Base-by-base conservation (phyloP, 176 grass and related monocot genomes). In the Coix lacrymajobi region DNA sequence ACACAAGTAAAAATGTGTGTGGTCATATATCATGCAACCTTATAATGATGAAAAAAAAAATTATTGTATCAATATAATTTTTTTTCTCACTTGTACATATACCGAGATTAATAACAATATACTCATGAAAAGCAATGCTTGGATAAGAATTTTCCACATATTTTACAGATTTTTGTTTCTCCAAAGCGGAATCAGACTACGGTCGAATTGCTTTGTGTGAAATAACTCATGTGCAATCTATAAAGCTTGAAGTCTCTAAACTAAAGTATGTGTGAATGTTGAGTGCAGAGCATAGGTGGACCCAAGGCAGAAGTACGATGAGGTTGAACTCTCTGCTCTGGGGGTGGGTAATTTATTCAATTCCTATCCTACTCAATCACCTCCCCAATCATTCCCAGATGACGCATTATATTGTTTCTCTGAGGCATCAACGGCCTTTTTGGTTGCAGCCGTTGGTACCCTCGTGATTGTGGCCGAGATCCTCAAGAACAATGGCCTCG, bases 381-480 rank as follows among this genome's bases (percentile, higher is more conserved):
- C 11, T 45, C 10, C 28, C 29, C 22, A 8, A 2, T 49, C n/a
- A n/a, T n/a, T n/a, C 51, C 12, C 11, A 28, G 25, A 3, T 61
- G 57, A 14, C 2, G n/a, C 25, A 28, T n/a, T n/a, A n/a, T n/a
- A n/a, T 71, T 70, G 11, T 41, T 25, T 43, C n/a, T 70, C 13
- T 84, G n/a, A 52, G 3, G 2, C 3, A 68, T 73, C 9, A 29
- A 29, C n/a, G n/a, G n/a, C n/a, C 25, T 29, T 62, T 80, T 65
- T 80, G 4, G 41, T 81, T 92, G 7, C 83, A 95, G 90, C 92
- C 45, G 93, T 98, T 66, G 90, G 92, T 77, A 93, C 92, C 3
- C 90, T 98, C 11, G 95, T 95, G 6, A 98, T 90, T 24, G 95
- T 98, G 43, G 90, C 92, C 14, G 95, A 98, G 77, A 98, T 98